These are phyloP conservation scores for Petasospora rhodanensis DNA, from an alignment of 1,139 yeast genomes.

Conservation along the genomic window DNA sequence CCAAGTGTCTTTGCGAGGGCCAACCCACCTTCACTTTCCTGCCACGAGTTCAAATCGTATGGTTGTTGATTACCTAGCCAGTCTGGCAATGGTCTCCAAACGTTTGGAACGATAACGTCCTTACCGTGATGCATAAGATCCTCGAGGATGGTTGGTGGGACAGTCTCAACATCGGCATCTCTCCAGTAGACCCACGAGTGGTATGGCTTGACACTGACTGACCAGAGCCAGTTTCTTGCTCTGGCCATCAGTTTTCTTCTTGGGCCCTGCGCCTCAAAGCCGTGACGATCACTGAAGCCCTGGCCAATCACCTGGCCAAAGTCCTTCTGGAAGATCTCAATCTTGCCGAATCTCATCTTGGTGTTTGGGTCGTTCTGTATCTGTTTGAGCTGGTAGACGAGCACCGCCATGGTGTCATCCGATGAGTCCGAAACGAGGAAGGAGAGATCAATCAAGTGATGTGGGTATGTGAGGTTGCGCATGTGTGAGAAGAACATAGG, in stretches of 20 bases:
- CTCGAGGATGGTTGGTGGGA: conserved; percentile 48
- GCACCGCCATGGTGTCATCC: conserved; percentile 40
- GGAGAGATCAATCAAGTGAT: conserved; percentile 49
- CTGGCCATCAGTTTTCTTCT: conserved; percentile 58
- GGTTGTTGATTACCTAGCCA: conserved; percentile 66
- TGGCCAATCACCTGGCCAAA: conserved; percentile 59
- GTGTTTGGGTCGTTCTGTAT: conserved; percentile 37
- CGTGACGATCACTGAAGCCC: conserved; percentile 48
- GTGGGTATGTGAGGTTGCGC: conserved; percentile 52
- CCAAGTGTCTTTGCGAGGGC: conserved; percentile 33
- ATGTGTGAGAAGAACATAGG: conserved; percentile 53
- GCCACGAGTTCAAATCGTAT: conserved; percentile 38
- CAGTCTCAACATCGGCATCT: conserved; percentile 55
- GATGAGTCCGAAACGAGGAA: conserved; percentile 51
- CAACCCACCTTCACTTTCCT: conserved; percentile 37
- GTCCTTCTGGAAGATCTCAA: conserved; percentile 52
- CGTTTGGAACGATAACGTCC: conserved; percentile 46
- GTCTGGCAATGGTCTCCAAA: conserved; percentile 60
- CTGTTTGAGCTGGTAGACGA: conserved; percentile 34
- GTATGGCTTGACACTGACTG: conserved; percentile 49
- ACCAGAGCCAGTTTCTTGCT: conserved; percentile 54
- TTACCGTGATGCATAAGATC: conserved; percentile 53
- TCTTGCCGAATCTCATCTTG: conserved; percentile 37
- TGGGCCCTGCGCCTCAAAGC: conserved; percentile 59
- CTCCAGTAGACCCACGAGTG: conserved; percentile 67